Conservation (phyloP, 1,284 basidiomycete genomes). For the Pseudozyma sp. region DNA sequence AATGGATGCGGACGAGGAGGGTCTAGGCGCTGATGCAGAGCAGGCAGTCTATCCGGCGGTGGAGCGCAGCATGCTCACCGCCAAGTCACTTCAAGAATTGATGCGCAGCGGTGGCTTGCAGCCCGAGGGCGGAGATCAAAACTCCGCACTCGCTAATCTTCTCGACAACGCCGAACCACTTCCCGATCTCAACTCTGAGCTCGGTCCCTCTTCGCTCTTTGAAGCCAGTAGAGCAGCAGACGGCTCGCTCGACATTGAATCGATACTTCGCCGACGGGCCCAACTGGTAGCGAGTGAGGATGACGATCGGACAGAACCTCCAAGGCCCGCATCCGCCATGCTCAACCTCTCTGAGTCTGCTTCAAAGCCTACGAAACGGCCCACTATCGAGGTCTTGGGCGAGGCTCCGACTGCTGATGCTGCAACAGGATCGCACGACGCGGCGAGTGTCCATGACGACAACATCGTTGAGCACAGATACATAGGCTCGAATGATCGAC, state of each 20-base stretch:
- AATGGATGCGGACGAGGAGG: neutral
- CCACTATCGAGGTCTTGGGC: slow-evolving; percentile 32
- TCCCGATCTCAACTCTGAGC: slow-evolving; percentile 1
- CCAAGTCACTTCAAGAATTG: slow-evolving; percentile 41
- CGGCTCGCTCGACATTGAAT: slow-evolving; percentile 42
- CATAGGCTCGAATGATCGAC: neutral
- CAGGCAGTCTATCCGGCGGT: slow-evolving; percentile 29
- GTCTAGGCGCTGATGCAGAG: neutral
- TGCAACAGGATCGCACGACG: slow-evolving; percentile 5
- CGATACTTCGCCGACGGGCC: slow-evolving; percentile 42
- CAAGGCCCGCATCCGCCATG: slow-evolving; percentile 12
- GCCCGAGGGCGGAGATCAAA: slow-evolving; percentile 10
- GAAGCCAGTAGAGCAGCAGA: slow-evolving; percentile 30
- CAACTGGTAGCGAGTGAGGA: slow-evolving; percentile 19
- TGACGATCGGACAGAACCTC: slow-evolving; percentile 7
- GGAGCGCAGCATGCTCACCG: slow-evolving; percentile 39
- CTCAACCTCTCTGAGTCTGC: slow-evolving; percentile 20
- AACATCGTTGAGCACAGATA: neutral
- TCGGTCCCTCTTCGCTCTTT: slow-evolving; percentile 47
- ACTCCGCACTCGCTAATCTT: slow-evolving; percentile 22
- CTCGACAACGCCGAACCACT: slow-evolving; percentile 34
- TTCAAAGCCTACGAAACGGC: slow-evolving; percentile 14
- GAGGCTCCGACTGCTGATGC: slow-evolving; percentile 5
- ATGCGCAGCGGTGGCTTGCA: slow-evolving; percentile 40
- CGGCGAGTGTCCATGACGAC: neutral